A percentile compares a stretch with the other conserved stretches of the same genome.
Evolutionary conservation across 768 basidiomycete species (phyloP).

Genomic region (Panaeolus cyanescens): DNA sequence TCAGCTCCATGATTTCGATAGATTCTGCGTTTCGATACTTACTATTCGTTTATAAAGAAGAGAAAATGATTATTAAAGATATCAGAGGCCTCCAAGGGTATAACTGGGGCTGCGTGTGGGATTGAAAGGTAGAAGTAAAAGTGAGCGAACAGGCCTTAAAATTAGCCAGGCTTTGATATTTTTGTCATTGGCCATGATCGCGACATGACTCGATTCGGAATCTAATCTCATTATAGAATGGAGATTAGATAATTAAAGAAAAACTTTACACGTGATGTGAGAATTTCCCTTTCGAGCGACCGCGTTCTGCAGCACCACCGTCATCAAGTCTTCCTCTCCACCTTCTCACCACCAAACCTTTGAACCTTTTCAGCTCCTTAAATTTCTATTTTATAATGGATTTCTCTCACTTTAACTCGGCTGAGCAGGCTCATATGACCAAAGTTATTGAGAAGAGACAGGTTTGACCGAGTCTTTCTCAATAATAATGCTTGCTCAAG

Average conservation of each 20-base stretch:
- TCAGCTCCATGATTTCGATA: background rate
- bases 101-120: background rate
- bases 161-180: conserved; percentile 6
- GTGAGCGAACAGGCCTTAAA: background rate
- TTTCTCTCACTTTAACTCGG: conserved; percentile 84
- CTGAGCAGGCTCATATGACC: conserved; percentile 97
- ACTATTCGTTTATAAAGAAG: background rate
- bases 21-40: background rate
- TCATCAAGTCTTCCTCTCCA: conserved; percentile 7
- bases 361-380: conserved; percentile 9
- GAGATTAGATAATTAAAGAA: conserved; percentile 4
- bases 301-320: conserved; percentile 2
- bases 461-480: conserved; percentile 43
- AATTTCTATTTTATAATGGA: conserved; percentile 60
- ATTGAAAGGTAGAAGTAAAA: background rate
- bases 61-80: background rate
- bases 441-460: conserved; percentile 96
- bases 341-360: conserved; percentile 8
- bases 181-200: background rate
- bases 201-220: conserved; percentile 8
- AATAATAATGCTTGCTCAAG: background rate
- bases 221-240: background rate
- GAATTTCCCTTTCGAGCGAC: conserved; percentile 1
- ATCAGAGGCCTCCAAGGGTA: background rate
- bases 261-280: conserved; percentile 21